Evolutionary conservation across 139 green algal species (phyloP), one percentile per base, ranked within the genome.

Genomic region (Asterochloris erici): DNA sequence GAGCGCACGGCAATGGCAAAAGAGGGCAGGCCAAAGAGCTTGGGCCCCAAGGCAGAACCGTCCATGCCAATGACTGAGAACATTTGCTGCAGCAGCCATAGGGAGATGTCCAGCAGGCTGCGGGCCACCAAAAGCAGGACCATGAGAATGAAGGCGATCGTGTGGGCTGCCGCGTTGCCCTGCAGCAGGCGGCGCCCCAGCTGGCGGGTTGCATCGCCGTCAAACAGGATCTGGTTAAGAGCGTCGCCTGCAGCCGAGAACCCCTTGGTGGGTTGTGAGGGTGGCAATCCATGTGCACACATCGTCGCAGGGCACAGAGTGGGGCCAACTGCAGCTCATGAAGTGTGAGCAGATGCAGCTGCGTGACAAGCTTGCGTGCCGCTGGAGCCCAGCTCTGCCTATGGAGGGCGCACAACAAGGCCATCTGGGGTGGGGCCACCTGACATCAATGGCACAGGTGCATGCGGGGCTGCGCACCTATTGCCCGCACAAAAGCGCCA

Each of bases 1-100:
- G 82, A 86, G 27, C 71, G 73, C 29, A 86, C 63, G 24, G 82
- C 75, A 60, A 81, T 85, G 21, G 75, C 71, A 26, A 86, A 71
- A 9, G 74, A 81, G 2, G 82, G 82, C 78, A 82, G 78, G 63
- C 69, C 69, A 29, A 23, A 63, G 19, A 74, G 27, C 15, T 73
- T 82, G 63, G 23, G 63, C 27, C 62, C 47, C n/a, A 17, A 62
- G 0, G 78, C 73, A 16, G 61, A 29, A 23, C 78, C 63, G 9
- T 24, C 66, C 78, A 82, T 74, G 63, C 78, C 78, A 11, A 82
- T 29, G n/a, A 82, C 14, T 9, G 78, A 64, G 16, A 73, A 73
- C 9, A 28, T 23, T 63, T 75, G 63, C 69, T 19, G 26, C n/a
- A 82, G 61, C 78, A 73, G 23, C 9, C 27, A 38, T 28, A 82